Evolutionary conservation across 371 early-diverging fungal genomes (phyloP).

Genomic region (Haplosporangium sp.): DNA sequence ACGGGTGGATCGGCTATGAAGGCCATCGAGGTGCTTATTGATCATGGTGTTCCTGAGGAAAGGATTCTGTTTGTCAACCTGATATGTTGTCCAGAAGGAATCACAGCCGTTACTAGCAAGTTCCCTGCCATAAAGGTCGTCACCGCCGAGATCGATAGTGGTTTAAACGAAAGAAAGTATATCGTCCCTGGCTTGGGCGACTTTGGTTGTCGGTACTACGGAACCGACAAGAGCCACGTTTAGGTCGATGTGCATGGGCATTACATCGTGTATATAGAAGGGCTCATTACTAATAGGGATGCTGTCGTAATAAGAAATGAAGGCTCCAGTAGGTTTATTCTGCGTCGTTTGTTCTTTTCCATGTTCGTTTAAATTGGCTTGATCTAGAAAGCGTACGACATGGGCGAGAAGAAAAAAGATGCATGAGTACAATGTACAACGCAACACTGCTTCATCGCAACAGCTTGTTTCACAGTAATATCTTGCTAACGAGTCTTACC

Average conservation of each 20-base stretch:
- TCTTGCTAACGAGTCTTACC: no score
- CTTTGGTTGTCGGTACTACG: conserved; percentile 78
- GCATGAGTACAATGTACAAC: no score
- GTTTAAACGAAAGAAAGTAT: conserved; percentile 82
- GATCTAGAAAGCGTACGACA: not conserved
- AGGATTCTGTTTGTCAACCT: conserved; percentile 86
- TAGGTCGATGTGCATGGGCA: no score
- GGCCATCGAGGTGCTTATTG: conserved; percentile 84
- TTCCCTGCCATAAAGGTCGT: conserved; percentile 86
- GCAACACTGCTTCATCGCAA: no score
- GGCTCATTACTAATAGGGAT: no score
- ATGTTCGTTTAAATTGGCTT: not conserved
- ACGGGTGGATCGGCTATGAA: conserved; percentile 94
- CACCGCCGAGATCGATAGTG: conserved; percentile 82
- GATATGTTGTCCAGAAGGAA: conserved; percentile 84
- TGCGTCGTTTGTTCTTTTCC: not conserved
- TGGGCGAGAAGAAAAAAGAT: not conserved
- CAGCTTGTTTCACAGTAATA: no score
- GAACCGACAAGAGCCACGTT: conserved; percentile 59
- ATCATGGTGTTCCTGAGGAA: conserved; percentile 83
- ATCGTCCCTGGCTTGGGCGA: conserved; percentile 93
- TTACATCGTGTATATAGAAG: no score
- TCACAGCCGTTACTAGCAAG: conserved; percentile 70
- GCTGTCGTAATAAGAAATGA: no score
- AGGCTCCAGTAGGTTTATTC: no score